A percentile compares a stretch with the other conserved stretches of the same genome.
phyloP scores from a whole-genome alignment of 352 stramenopile genomes.

The Globisporangium paddicum region DNA sequence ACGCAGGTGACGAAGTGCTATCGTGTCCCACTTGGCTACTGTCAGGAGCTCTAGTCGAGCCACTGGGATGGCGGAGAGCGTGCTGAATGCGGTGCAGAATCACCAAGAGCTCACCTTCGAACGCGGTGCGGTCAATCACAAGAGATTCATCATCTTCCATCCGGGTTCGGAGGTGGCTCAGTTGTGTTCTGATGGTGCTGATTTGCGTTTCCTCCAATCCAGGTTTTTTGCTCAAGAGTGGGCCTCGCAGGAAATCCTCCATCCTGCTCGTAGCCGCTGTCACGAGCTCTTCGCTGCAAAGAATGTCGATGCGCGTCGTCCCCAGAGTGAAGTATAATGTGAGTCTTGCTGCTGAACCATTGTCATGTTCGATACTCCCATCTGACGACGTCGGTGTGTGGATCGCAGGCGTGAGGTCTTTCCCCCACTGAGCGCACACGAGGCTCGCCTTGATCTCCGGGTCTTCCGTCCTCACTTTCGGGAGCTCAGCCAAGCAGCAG shows the following conservation, averaged over 20 bases:
- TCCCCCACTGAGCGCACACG: constrained; percentile 54
- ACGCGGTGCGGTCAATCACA: constrained; percentile 33
- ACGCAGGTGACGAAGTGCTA: not conserved
- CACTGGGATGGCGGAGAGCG: constrained; percentile 22
- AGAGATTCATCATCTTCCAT: constrained; percentile 69
- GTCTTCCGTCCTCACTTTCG: constrained; percentile 33
- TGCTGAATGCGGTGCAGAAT: constrained; percentile 33
- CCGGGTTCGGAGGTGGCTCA: constrained; percentile 43
- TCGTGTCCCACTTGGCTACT: not conserved
- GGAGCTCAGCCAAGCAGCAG: constrained; percentile 46
- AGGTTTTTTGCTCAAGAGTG: constrained; percentile 45
- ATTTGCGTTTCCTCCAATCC: constrained; percentile 28
- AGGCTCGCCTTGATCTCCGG: constrained; percentile 58
- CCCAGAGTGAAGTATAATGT: constrained; percentile 65
- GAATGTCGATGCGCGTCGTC: constrained; percentile 33
- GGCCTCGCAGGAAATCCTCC: constrained; percentile 42
- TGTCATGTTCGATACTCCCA: not conserved
- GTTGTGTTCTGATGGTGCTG: constrained; percentile 19
- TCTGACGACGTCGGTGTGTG: not conserved
- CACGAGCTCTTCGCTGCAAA: constrained; percentile 14
- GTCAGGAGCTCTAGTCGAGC: not conserved
- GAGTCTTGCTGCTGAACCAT: constrained; percentile 12
- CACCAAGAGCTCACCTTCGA: constrained; percentile 22
- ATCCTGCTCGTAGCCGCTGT: constrained; percentile 21
- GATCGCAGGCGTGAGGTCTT: constrained; percentile 50